Percentiles rank a stretch among this genome's conserved stretches.
These are phyloP conservation scores for Eimeria acervulina DNA, from an alignment of 169 alveolate species.

Conservation along the genomic window DNA sequence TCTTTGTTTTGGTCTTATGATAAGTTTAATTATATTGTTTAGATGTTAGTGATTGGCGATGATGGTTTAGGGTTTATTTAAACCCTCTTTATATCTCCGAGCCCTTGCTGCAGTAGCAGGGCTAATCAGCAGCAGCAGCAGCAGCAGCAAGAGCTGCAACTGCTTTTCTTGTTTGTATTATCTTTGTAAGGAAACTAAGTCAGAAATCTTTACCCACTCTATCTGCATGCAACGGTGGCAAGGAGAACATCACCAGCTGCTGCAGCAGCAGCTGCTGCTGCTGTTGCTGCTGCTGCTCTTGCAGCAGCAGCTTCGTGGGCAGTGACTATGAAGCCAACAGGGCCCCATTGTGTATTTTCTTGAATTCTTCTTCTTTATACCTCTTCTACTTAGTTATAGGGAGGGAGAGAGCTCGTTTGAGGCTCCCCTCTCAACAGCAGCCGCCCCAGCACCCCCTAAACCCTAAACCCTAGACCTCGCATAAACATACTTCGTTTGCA, in stretches of 20 bases:
- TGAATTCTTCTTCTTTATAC: background rate
- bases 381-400: background rate
- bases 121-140: background rate
- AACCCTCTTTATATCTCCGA: background rate
- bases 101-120: background rate
- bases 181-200: background rate
- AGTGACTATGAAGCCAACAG: background rate
- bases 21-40: background rate
- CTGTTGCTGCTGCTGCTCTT: background rate
- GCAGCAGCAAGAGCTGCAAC: slow-evolving; percentile 23
- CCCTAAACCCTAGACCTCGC: background rate
- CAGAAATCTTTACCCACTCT: background rate
- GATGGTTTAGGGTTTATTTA: background rate
- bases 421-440: no score
- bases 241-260: background rate
- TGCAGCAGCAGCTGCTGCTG: background rate
- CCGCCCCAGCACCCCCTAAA: no score
- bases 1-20: background rate
- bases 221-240: background rate
- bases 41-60: background rate
- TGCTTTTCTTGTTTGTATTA: background rate
- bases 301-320: background rate
- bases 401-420: no score
- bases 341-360: background rate
- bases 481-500: background rate